Evolutionary conservation across 129 eudicot genomes (phyloP).

Genomic region (Mikania micrantha): DNA sequence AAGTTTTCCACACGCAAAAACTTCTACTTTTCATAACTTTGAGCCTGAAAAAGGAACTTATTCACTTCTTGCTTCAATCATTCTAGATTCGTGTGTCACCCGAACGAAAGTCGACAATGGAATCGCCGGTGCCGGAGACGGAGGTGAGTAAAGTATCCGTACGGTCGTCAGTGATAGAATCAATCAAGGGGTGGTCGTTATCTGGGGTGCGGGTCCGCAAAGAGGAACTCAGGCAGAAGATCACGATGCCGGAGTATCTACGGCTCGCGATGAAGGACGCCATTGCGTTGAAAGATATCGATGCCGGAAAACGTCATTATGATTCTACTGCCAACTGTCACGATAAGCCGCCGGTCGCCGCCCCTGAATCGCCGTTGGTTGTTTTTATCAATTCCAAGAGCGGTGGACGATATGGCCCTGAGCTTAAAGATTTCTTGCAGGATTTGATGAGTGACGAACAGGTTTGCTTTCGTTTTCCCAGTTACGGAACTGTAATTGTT

Average conservation of each 20-base stretch:
- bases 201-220: constrained; percentile 49
- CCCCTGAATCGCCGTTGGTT: constrained; percentile 62
- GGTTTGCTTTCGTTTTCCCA: constrained; percentile 27
- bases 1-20: constrained; percentile 19
- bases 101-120: constrained; percentile 13
- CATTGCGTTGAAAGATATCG: constrained; percentile 37
- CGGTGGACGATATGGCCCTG: constrained; percentile 89
- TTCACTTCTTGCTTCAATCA: constrained; percentile 11
- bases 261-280: constrained; percentile 67
- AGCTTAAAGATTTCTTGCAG: constrained; percentile 54
- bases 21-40: not conserved
- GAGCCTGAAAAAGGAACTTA: constrained; percentile 11
- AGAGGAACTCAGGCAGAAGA: constrained; percentile 44
- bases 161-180: constrained; percentile 70
- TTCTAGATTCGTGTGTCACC: not conserved
- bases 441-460: constrained; percentile 88
- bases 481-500: not conserved
- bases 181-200: constrained; percentile 56
- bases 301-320: constrained; percentile 34
- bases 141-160: constrained; percentile 28
- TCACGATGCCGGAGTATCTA: constrained; percentile 67
- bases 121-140: constrained; percentile 29
- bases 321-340: constrained; percentile 23
- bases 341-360: constrained; percentile 7
- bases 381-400: constrained; percentile 80